phyloP scores from a whole-genome alignment of 2,329 filamentous ascomycete genomes.

The Ceratocystis lukuohia region DNA sequence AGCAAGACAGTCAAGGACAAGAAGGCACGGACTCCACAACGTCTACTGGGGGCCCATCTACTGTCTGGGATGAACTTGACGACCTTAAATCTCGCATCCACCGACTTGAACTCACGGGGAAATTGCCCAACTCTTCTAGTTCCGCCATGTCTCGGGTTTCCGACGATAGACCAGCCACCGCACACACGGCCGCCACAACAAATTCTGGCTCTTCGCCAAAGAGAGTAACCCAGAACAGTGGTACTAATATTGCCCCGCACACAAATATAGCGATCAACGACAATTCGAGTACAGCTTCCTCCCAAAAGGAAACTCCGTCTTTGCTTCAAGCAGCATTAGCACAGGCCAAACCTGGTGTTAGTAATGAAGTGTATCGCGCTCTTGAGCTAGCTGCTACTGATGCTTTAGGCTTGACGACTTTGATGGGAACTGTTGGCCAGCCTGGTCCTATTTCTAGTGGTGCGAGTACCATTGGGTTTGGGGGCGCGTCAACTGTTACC shows the following conservation, averaged over 20 bases:
- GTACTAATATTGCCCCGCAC: slow-evolving; percentile 35
- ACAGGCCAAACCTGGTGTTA: slow-evolving; percentile 61
- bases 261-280: slow-evolving; percentile 31
- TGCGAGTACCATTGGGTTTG: slow-evolving; percentile 46
- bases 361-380: slow-evolving; percentile 58
- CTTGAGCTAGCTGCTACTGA: slow-evolving; percentile 73
- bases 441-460: slow-evolving; percentile 55
- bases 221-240: slow-evolving; percentile 32
- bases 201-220: slow-evolving; percentile 77
- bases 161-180: slow-evolving; percentile 75
- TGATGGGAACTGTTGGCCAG: slow-evolving; percentile 62
- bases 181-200: slow-evolving; percentile 81
- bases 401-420: slow-evolving; percentile 61
- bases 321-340: slow-evolving; percentile 66
- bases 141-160: slow-evolving; percentile 62
- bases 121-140: slow-evolving; percentile 68
- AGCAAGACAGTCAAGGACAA: slow-evolving; percentile 29
- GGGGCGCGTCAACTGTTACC: slow-evolving; percentile 36
- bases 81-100: slow-evolving; percentile 89
- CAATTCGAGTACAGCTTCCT: slow-evolving; percentile 30
- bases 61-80: slow-evolving; percentile 94
- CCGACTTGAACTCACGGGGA: slow-evolving; percentile 78
- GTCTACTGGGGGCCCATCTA: slow-evolving; percentile 79
- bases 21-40: slow-evolving; percentile 75
- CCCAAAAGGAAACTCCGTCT: slow-evolving; percentile 52